Evolutionary conservation across 2,329 filamentous ascomycete species (phyloP), one percentile per base, ranked within the genome.

Genomic region (Botrytis hyacinthi): DNA sequence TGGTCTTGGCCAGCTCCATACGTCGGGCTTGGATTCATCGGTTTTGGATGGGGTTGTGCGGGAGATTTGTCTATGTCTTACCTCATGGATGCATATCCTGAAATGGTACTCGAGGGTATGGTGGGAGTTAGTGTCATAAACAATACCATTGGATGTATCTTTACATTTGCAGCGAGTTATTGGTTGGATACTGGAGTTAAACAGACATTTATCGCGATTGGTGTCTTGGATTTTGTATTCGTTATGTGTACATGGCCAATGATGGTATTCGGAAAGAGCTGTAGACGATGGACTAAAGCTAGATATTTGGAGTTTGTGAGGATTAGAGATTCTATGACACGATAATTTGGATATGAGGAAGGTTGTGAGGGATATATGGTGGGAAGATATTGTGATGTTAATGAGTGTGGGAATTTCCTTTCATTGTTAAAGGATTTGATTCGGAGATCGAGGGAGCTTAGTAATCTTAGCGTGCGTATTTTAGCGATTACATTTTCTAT

Each of bases 11-110:
- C 84, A 1, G 81, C 82, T 14, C 85, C 87, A 0, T 89, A 89
- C 71, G 81, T 89, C 22, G 87, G 86, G 2, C 80, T 89, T 0
- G 87, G 85, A 5, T 85, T 89, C 76, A 88, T 88, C 42, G 87
- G 87, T 7, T 89, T 89, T 72, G 87, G 87, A 3, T 89, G 87
- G 80, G 87, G 87, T 12, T 89, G 87, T 69, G 86, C 86, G 3
- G 87, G 87, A 9, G 87, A 89, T 79, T 78, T 89, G 73, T 83
- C 84, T 71, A 84, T 87, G 82, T 85, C 87, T 0, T 88, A 88
- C 74, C 80, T 88, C 7, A 86, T 86, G 76, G 87, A 88, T 74
- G 85, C 84, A 5, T 88, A 88, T 73, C 86, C 86, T 0, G 86
- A 87, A 48, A 87, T 87, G 83, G 84, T 88, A 9, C 80, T 88